Conservation (phyloP, 1,284 basidiomycete genomes). For the Boletellus deceptivus region DNA sequence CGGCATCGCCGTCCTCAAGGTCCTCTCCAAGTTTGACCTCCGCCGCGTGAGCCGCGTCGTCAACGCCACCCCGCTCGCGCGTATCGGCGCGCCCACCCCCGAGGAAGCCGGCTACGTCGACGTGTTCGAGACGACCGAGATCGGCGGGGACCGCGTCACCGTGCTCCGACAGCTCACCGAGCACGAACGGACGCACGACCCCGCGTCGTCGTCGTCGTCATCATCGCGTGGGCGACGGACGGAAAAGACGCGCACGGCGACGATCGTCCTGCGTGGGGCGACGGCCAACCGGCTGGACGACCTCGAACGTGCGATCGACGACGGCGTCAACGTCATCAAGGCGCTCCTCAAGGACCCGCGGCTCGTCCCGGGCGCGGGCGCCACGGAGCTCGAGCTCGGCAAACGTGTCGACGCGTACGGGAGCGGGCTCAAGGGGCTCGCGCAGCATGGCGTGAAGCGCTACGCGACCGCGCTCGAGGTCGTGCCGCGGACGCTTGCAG, state of each 20-base stretch:
- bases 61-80: conserved; percentile 93
- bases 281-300: conserved; percentile 96
- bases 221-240: conserved; percentile 16
- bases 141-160: conserved; percentile 97
- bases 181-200: conserved; percentile 59
- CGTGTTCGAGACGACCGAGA: conserved; percentile 92
- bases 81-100: conserved; percentile 92
- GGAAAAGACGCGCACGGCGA: conserved; percentile 82
- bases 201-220: conserved; percentile 9
- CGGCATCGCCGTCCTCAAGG: conserved; percentile 94
- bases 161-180: conserved; percentile 85
- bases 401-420: conserved; percentile 85
- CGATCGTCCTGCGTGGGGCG: conserved; percentile 95
- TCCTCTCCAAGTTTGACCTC: conserved; percentile 97
- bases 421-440: conserved; percentile 84
- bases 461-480: conserved; percentile 92
- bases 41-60: conserved; percentile 92
- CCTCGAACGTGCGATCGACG: conserved; percentile 93
- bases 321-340: conserved; percentile 97
- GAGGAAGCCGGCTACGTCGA: conserved; percentile 97
- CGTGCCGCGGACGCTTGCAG: conserved; percentile 89
- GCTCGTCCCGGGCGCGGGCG: conserved; percentile 93
- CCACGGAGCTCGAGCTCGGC: conserved; percentile 90
- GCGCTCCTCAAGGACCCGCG: conserved; percentile 87
- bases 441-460: conserved; percentile 92